Conservation (phyloP, 441 rosid genomes). For the Euphorbia corollata region DNA sequence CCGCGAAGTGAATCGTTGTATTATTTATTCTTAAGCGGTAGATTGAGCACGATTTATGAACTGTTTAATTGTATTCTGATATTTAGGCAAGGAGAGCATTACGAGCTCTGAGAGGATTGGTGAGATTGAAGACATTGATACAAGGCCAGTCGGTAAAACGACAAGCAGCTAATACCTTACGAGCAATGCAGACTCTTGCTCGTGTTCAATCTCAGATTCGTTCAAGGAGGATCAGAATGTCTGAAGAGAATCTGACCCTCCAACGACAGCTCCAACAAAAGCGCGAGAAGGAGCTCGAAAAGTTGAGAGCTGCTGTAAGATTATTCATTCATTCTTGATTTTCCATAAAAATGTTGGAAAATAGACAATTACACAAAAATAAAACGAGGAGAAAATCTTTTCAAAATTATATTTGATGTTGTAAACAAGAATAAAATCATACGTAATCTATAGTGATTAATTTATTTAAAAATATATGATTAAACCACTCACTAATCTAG, state of each 20-base stretch:
- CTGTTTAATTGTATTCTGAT: too few species aligned
- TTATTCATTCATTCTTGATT: conserved; percentile 5
- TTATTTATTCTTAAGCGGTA: too few species aligned
- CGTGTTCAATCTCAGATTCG: conserved; percentile 73
- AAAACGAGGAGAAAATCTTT: too few species aligned
- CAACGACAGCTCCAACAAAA: conserved; percentile 64
- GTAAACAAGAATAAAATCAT: too few species aligned
- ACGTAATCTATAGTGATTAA: too few species aligned
- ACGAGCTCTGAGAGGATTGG: conserved; percentile 82
- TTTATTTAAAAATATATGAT: too few species aligned
- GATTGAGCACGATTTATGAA: too few species aligned
- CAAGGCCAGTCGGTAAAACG: conserved; percentile 67
- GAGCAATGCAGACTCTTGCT: conserved; percentile 87
- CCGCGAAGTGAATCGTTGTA: too few species aligned
- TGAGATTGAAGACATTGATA: conserved; percentile 65
- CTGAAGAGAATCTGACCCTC: conserved; percentile 73
- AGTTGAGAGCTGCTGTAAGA: conserved; percentile 48
- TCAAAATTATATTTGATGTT: too few species aligned
- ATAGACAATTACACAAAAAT: too few species aligned
- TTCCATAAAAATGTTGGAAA: neutral
- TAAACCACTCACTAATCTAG: too few species aligned
- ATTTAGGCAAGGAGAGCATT: conserved; percentile 74
- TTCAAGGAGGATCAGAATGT: conserved; percentile 62
- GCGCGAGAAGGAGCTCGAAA: conserved; percentile 43
- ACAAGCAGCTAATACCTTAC: conserved; percentile 64